Conservation (phyloP, 495 filamentous ascomycete genomes). For the Penicillium bovifimosum region DNA sequence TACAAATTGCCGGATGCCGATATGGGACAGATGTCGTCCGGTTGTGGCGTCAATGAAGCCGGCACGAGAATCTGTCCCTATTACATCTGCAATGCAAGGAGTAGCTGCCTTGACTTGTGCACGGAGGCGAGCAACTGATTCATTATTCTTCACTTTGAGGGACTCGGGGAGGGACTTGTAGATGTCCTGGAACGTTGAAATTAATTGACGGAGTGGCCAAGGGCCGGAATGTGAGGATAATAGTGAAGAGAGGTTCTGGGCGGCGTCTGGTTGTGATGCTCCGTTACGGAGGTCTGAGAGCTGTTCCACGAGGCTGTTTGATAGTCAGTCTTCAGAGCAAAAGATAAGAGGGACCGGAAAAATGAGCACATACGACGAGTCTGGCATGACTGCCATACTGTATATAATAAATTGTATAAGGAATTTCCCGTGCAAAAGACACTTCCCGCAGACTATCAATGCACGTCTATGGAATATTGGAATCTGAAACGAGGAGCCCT, state of each 20-base stretch:
- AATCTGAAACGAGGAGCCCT: neutral
- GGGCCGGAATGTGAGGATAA: conserved; percentile 6
- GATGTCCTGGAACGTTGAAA: conserved; percentile 12
- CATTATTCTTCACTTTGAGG: conserved; percentile 8
- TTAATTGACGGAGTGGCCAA: conserved; percentile 9
- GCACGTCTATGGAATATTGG: neutral
- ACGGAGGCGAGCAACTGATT: conserved; percentile 3
- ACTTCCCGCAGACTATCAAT: neutral
- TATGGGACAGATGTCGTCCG: conserved; percentile 9
- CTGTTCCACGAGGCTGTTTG: conserved; percentile 8
- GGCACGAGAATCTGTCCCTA: conserved; percentile 11
- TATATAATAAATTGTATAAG: neutral
- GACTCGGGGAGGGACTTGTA: conserved; percentile 12
- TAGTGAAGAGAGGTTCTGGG: conserved; percentile 4
- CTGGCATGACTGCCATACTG: neutral
- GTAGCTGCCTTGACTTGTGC: conserved; percentile 10
- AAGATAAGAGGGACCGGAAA: neutral
- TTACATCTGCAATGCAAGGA: conserved; percentile 4
- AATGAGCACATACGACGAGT: conserved; percentile 1
- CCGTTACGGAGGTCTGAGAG: conserved; percentile 10
- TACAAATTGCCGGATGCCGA: conserved; percentile 12
- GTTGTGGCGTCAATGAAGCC: conserved; percentile 13
- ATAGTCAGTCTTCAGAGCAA: neutral
- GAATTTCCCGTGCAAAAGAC: neutral
- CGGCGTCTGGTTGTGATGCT: conserved; percentile 10